Percentiles rank a stretch among this genome's conserved stretches.
phyloP scores from a whole-genome alignment of 208 protist species.

The Porcisia deanei region DNA sequence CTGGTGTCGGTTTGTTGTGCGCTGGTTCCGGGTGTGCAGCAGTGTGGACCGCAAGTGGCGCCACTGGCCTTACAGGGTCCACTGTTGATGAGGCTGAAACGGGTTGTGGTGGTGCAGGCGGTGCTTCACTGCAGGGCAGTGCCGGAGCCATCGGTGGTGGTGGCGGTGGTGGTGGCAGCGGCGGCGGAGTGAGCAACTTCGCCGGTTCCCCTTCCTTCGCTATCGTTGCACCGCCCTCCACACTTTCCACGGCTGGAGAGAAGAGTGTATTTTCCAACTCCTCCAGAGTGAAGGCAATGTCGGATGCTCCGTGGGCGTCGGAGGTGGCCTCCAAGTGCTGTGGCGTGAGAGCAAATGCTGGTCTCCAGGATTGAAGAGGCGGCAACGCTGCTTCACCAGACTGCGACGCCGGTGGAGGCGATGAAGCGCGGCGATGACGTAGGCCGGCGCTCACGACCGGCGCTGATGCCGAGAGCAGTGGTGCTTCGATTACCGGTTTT shows the following conservation, averaged over 20 bases:
- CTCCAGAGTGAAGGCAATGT: constrained; percentile 78
- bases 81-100: background rate
- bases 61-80: background rate
- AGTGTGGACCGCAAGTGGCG: background rate
- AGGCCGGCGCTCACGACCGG: background rate
- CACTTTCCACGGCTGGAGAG: constrained; percentile 1
- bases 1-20: background rate
- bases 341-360: constrained; percentile 16
- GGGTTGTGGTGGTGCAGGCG: background rate
- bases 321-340: constrained; percentile 10
- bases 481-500: background rate
- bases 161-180: background rate
- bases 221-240: background rate
- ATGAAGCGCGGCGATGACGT: background rate
- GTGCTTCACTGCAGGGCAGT: background rate
- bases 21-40: background rate
- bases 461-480: background rate
- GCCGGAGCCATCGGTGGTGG: background rate
- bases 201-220: background rate
- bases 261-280: constrained; percentile 79
- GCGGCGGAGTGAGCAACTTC: background rate
- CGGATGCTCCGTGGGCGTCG: constrained; percentile 23
- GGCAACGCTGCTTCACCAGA: background rate
- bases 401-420: background rate
- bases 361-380: constrained; percentile 19